These are phyloP conservation scores for Trichoderma reesei DNA, from an alignment of 495 filamentous ascomycete species.

Conservation along the genomic window DNA sequence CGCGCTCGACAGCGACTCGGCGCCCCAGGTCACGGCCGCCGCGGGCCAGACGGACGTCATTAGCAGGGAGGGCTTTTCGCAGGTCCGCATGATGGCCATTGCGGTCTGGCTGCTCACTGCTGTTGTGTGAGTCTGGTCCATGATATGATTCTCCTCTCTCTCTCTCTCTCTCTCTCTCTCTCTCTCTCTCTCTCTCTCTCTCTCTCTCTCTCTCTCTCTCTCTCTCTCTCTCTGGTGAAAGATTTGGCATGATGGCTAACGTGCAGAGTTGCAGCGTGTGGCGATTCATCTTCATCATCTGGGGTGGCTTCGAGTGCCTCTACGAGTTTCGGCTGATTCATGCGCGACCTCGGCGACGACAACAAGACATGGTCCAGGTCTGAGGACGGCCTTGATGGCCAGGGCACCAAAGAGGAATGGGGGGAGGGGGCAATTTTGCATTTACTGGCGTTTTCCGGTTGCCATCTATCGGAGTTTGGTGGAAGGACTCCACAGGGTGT, in stretches of 20 bases:
- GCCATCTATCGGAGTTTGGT: not conserved
- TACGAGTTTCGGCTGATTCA: not conserved
- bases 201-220: no score
- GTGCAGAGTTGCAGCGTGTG: not conserved
- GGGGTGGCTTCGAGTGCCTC: conserved; percentile 3
- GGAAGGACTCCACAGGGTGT: no score
- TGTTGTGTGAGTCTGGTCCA: not conserved
- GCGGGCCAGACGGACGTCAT: not conserved
- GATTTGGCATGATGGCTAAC: not conserved
- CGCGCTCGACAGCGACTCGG: not conserved
- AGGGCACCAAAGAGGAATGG: not conserved
- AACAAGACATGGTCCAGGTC: not conserved
- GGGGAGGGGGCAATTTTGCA: not conserved
- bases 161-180: no score
- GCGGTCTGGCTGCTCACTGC: conserved; percentile 1
- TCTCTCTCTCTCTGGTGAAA: no score
- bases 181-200: no score
- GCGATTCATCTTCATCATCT: conserved; percentile 2
- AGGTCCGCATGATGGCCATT: not conserved
- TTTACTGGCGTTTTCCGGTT: not conserved
- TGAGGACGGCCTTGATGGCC: not conserved
- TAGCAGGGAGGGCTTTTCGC: conserved; percentile 1
- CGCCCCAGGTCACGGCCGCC: not conserved
- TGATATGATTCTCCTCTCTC: no score
- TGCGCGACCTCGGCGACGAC: not conserved